Base-by-base conservation (phyloP, 2,329 filamentous ascomycete species). In the Cryphonectria carpinicola region DNA sequence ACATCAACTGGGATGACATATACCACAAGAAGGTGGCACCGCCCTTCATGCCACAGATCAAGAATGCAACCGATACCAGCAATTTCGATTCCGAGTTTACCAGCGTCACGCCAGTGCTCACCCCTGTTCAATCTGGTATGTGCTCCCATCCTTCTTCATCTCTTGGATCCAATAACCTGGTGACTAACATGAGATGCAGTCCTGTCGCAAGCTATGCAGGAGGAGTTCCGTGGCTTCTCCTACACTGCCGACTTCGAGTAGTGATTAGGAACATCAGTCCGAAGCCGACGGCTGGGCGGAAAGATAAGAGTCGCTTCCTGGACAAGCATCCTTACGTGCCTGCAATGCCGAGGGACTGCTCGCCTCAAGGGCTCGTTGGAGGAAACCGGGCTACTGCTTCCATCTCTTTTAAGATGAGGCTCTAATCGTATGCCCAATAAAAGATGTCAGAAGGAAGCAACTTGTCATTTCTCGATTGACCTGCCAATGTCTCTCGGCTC, bases 51-150 rank as follows among this genome's bases (percentile, higher is more conserved):
- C 96, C 96, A 25, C 89, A 89, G 52, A 97, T 99, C 77, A 96
- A 92, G 82, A 97, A 89, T 79, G 89, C 95, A 11, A 98, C 96
- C 60, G 96, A 99, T 84, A 99, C 96, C n/a, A 98, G 95, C 86
- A 99, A 99, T 84, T 99, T 99, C 81, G 96, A 99, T 80, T 94
- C 93, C 63, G 96, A 99, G 80, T 99, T 99, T 80, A 99, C 96
- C 1, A 98, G 95, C 79, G 96, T 99, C 68, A 99, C 96, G 58
- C 96, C 96, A 1, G 96, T 99, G 70, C 87, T 99, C 75, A 99
- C 96, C 41, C 96, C 96, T 66, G 96, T 99, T 69, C 95, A 98
- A 83, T 97, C 94, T 82, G 94, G 95, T 97, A 92, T 85, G 92
- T 86, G 4, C 35, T 10, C 7, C 46, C 7, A 22, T 7, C 52